Conservation (phyloP, 2,329 filamentous ascomycete species). For the Pseudocercospora macadamiae region DNA sequence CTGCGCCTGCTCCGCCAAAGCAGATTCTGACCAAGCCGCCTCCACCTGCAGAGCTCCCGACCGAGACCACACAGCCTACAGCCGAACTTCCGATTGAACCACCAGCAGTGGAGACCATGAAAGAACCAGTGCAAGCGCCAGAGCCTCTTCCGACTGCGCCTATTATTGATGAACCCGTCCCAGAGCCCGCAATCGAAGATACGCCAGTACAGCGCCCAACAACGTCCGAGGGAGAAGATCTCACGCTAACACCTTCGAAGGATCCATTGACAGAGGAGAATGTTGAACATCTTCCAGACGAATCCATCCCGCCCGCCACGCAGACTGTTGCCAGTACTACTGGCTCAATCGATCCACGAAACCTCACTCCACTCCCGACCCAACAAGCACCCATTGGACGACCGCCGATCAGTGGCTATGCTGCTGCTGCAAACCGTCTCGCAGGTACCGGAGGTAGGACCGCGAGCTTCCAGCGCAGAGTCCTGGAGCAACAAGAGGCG, state of each 20-base stretch:
- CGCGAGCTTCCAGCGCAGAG: slow-evolving; percentile 79
- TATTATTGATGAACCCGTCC: slow-evolving; percentile 38
- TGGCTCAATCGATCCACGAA: slow-evolving; percentile 79
- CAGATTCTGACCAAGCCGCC: slow-evolving; percentile 28
- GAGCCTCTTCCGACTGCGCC: slow-evolving; percentile 23
- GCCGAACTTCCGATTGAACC: slow-evolving; percentile 22
- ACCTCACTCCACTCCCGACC: slow-evolving; percentile 62
- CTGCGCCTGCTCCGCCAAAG: slow-evolving; percentile 47
- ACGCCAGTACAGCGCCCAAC: slow-evolving; percentile 24
- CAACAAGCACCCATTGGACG: slow-evolving; percentile 66
- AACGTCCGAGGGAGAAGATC: slow-evolving; percentile 20
- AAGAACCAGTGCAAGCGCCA: slow-evolving; percentile 24
- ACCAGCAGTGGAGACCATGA: slow-evolving; percentile 27
- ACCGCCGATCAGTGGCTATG: slow-evolving; percentile 71
- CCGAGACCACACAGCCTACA: slow-evolving; percentile 35
- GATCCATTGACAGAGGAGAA: slow-evolving; percentile 89
- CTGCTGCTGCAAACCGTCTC: slow-evolving; percentile 80
- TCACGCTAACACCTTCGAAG: slow-evolving; percentile 66
- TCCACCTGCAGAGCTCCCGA: slow-evolving; percentile 36
- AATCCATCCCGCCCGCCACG: slow-evolving; percentile 74
- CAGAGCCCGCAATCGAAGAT: slow-evolving; percentile 32
- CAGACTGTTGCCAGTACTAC: slow-evolving; percentile 88
- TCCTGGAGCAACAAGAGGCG: slow-evolving; percentile 93
- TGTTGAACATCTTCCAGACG: slow-evolving; percentile 85
- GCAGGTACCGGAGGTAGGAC: slow-evolving; percentile 66